Evolutionary conservation across 345 rosid genomes (phyloP), one percentile per base, ranked within the genome.

Genomic region (Bretschneidera sinensis): DNA sequence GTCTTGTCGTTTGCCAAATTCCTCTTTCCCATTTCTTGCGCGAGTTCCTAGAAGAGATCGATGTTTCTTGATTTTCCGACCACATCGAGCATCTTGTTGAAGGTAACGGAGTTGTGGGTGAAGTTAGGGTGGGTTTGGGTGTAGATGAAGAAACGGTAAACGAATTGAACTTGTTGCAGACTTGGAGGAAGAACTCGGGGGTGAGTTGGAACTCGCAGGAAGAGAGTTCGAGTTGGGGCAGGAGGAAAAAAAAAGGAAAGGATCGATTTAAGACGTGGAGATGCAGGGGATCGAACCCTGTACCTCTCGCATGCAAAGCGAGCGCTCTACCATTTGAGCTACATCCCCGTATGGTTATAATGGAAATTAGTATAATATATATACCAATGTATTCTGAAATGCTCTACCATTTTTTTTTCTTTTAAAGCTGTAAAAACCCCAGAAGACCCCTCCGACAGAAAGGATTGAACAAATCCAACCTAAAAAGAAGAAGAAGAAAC

Each of bases 241-340:
- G 48, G 77, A 64, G 55, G 10, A 24, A 48, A 48, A 8, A 47
- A 43, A 50, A 20, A 35, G 2, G 1, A 43, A 55, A 31, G 19
- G 55, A 55, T 17, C 34, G 51, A 43, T 48, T 35, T 14, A 39
- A 61, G 55, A 18, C 9, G 1, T 88, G 95, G 90, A 87, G 78
- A 79, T 81, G 92, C 92, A 80, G 89, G 86, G 85, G 52, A 82
- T 84, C 87, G 85, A 84, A 79, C 81, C 76, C 82, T 69, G 80
- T 82, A 76, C 83, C 90, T 84, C 87, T 68, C 85, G 80, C 87
- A 82, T 84, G 85, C 90, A 79, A 85, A 78, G 87, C 85, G 77
- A 70, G 85, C 85, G 87, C 87, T 87, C 88, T 83, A 87, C 97
- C 95, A 87, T 84, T 83, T 87, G 97, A 89, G 92, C 92, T 85